Conservation (phyloP, 2,329 filamentous ascomycete genomes). For the Clonostachys solani region DNA sequence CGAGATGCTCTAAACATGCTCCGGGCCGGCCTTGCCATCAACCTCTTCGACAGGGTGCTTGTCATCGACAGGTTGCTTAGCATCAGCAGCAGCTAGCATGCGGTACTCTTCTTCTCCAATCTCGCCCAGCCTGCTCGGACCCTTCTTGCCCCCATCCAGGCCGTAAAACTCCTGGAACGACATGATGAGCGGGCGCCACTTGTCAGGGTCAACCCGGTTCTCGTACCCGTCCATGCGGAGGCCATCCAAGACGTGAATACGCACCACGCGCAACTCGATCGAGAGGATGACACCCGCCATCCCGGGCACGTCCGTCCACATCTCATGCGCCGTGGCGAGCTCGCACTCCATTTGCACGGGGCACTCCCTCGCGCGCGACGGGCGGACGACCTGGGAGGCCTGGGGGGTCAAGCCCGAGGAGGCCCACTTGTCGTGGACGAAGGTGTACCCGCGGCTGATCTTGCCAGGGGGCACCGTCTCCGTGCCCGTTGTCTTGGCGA, state of each 20-base stretch:
- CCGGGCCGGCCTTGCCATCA: too few relatives aligned
- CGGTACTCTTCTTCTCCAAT: slow-evolving; percentile 24
- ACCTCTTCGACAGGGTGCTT: too few relatives aligned
- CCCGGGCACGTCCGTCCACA: slow-evolving; percentile 23
- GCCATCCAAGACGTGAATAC: slow-evolving; percentile 21
- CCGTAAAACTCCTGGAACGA: slow-evolving; percentile 37
- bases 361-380: slow-evolving; percentile 28
- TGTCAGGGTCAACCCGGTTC: slow-evolving; percentile 35
- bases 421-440: slow-evolving; percentile 31
- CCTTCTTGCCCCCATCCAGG: slow-evolving; percentile 16
- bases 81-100: not conserved
- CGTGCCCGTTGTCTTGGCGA: slow-evolving; percentile 30
- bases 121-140: slow-evolving; percentile 10
- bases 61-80: too few relatives aligned
- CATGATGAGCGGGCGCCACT: slow-evolving; percentile 38
- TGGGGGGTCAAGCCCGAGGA: slow-evolving; percentile 23
- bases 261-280: slow-evolving; percentile 29
- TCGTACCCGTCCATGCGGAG: slow-evolving; percentile 25
- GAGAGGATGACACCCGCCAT: slow-evolving; percentile 18
- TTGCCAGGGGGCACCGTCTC: slow-evolving; percentile 9
- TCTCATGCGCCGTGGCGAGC: slow-evolving; percentile 20
- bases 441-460: slow-evolving; percentile 20
- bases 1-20: too few relatives aligned
- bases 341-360: slow-evolving; percentile 37
- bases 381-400: slow-evolving; percentile 22